These are phyloP conservation scores for Xylaria scruposa DNA, from an alignment of 495 filamentous ascomycete genomes.

Conservation along the genomic window DNA sequence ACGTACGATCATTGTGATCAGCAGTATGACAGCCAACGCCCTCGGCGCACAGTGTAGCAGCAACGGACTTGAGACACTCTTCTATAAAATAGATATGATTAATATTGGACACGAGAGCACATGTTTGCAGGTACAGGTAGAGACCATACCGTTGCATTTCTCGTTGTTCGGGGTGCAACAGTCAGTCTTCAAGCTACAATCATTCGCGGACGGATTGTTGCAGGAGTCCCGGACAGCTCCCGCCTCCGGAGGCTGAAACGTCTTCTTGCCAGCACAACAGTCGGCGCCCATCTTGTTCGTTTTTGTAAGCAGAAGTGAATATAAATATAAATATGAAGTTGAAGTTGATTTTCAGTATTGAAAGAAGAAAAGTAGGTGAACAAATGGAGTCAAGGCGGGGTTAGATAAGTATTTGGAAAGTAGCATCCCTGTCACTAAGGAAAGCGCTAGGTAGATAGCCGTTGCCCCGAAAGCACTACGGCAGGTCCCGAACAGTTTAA, in stretches of 20 bases:
- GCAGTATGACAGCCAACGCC: constrained; percentile 12
- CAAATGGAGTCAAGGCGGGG: background rate
- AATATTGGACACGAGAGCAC: background rate
- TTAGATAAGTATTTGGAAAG: background rate
- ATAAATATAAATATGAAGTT: too few relatives aligned
- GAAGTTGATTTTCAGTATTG: background rate
- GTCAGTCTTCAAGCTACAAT: background rate
- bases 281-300: constrained; percentile 20
- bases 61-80: constrained; percentile 15
- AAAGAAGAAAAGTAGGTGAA: background rate
- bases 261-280: constrained; percentile 18
- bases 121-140: background rate
- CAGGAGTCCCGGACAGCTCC: background rate
- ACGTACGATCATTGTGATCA: background rate
- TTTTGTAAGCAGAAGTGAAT: background rate
- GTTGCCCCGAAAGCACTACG: background rate
- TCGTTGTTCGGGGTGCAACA: constrained; percentile 23
- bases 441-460: constrained; percentile 1
- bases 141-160: constrained; percentile 11
- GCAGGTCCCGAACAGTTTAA: background rate
- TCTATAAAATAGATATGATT: background rate
- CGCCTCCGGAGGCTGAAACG: background rate
- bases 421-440: background rate
- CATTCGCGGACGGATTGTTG: background rate
- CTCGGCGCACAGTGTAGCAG: constrained; percentile 17